phyloP scores from a whole-genome alignment of 23 red algal genomes.

The Agarophyton chilense region DNA sequence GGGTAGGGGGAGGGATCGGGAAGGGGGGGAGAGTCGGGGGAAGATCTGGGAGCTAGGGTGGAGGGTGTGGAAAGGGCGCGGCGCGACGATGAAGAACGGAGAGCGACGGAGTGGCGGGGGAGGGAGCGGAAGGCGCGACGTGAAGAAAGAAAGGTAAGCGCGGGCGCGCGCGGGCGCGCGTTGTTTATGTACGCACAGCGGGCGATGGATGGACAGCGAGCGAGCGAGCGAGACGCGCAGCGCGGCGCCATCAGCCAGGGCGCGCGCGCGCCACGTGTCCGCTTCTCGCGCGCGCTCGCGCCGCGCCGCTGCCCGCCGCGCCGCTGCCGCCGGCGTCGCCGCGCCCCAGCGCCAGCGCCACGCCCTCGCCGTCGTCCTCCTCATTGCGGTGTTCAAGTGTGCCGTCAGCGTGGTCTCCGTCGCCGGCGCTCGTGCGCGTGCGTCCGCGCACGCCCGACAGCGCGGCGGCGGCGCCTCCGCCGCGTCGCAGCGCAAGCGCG shows the following conservation, averaged over 20 bases:
- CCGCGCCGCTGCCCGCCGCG: neutral
- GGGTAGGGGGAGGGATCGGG: neutral
- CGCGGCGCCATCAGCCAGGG: no score
- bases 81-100: neutral
- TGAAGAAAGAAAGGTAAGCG: no score
- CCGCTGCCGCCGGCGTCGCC: neutral
- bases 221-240: no score
- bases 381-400: neutral
- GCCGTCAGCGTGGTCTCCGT: neutral
- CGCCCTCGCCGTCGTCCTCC: neutral
- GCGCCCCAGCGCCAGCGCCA: neutral
- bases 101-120: no score
- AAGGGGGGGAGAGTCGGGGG: neutral
- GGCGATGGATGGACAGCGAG: no score
- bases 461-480: neutral
- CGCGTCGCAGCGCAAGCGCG: neutral
- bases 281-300: neutral
- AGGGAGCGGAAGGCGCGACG: no score
- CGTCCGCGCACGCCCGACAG: neutral
- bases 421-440: neutral
- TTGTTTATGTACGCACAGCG: no score
- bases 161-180: no score
- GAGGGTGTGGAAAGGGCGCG: neutral
- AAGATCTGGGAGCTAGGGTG: neutral
- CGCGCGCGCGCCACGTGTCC: neutral